Base-by-base conservation (phyloP, 148 eudicot species). In the Dianthus caryophyllus region DNA sequence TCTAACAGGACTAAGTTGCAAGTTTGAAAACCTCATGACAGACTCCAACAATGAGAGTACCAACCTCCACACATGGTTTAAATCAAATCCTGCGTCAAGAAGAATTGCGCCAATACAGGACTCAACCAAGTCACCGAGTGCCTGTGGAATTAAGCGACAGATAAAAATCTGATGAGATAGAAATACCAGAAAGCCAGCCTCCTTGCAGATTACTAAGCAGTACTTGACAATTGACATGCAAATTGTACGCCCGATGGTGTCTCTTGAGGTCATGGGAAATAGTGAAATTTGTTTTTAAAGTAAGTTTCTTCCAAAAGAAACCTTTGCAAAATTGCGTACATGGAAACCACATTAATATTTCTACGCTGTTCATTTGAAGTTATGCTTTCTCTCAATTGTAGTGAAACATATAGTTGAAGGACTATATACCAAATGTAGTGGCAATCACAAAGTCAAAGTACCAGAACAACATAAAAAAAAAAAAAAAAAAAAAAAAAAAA, bases 51-150 rank as follows among this genome's bases (percentile, higher is more conserved):
- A 79, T 58, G 83, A 84, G 38, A 86, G 81, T 87, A 88, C 83
- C 64, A 77, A 78, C 76, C 77, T 76, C 97, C 97, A 94, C 66
- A 84, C 83, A 36, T 29, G 77, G 43, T 85, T 76, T 70, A 94
- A 78, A 77, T 90, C 81, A 62, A 94, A 88, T 58, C 99, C 99
- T 0, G 85, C 59, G 62, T 94, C 99, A 67, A 94, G 96, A 73
- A 84, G 84, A 61, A 90, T 76, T 62, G 97, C 96, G 64, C 99
- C 99, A 25, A 90, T 64, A 73, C 77, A 86, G 58, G 99, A 94
- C 78, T 94, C 99, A 33, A 94, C 96, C 79, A 94, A 75, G 82
- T 94, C 99, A 17, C 99, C 97, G 1, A 94, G 85, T 65, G 85
- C 99, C 99, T 94, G 90, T 66, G 68, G 59, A 24, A 67, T 36